Evolutionary conservation across 2,329 filamentous ascomycete genomes (phyloP).

Genomic region (Fusarium torreyae): DNA sequence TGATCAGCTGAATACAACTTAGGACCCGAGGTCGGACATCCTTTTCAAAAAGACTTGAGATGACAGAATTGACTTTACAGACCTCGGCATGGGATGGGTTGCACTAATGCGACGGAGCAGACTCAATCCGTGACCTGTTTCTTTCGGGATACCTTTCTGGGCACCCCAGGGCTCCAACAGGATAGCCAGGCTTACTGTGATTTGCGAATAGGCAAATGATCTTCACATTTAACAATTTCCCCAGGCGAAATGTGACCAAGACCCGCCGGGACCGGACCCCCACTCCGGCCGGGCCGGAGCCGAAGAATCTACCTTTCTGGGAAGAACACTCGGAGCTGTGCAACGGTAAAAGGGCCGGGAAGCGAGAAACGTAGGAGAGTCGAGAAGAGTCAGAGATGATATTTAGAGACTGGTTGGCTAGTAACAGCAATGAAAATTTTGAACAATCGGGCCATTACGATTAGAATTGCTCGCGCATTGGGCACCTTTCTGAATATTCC

Average conservation of each 20-base stretch:
- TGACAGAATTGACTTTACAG: conserved; percentile 17
- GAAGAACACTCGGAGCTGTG: conserved; percentile 26
- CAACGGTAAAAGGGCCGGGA: conserved; percentile 19
- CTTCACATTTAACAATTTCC: conserved; percentile 17
- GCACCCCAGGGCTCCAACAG: conserved; percentile 14
- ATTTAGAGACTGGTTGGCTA: background rate
- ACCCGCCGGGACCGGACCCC: conserved; percentile 26
- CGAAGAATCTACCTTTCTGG: conserved; percentile 29
- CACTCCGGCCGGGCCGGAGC: conserved; percentile 36
- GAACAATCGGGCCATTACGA: conserved; percentile 38
- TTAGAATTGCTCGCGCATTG: conserved; percentile 29
- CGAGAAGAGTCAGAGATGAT: background rate
- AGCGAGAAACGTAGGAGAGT: background rate
- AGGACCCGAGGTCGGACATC: conserved; percentile 37
- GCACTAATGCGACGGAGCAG: conserved; percentile 17
- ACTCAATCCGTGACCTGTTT: conserved; percentile 26
- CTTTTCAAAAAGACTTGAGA: conserved; percentile 17
- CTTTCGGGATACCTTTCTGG: conserved; percentile 40
- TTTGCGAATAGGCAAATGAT: conserved; percentile 36
- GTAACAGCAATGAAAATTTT: background rate
- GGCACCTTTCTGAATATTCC: conserved; percentile 21
- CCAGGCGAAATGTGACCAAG: conserved; percentile 10
- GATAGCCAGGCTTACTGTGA: conserved; percentile 20
- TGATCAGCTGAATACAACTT: conserved; percentile 16
- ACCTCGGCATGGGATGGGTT: conserved; percentile 25